Base-by-base conservation (phyloP, 192 early-diverging fungal genomes). In the Powellomyces hirtus region DNA sequence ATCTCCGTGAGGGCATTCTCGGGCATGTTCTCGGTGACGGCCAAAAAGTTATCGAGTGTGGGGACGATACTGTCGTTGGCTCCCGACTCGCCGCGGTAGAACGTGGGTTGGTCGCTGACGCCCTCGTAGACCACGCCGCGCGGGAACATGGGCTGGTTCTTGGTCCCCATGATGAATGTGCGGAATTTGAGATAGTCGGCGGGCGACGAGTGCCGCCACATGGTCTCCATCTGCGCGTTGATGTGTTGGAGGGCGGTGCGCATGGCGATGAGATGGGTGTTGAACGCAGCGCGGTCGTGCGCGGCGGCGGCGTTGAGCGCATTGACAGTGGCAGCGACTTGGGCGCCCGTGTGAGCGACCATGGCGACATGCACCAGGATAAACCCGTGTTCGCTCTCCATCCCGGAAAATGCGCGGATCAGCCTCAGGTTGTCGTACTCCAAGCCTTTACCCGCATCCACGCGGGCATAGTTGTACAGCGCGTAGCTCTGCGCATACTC, bases 131-230 rank as follows among this genome's bases (percentile, higher is more conserved):
- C 73, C n/a, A 96, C 90, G 35, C 94, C 92, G 30, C 89, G 81
- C 65, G 88, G 91, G 81, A 96, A 96, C 91, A 96, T 93, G 49
- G 91, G 85, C 84, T 92, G 90, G 72, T 89, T 88, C 79, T 50
- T 92, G 57, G 86, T 89, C 6, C 92, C 94, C 87, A 90, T 92
- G 58, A 96, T 92, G 75, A 92, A 96, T 0, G 94, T 93, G n/a
- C 92, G 80, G 83, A 94, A 96, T 74, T 90, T 88, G 38, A 87
- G 72, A 55, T 96, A 94, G 62, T 92, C 92, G 2, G 70, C 78
- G 26, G 90, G 81, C 24, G 82, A 62, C 24, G 80, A 84, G n/a
- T 83, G 76, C 52, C 77, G 74, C 86, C 92, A 89, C 84, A 94
- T 94, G 31, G 82, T 84, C 35, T 92, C 87, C 89, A 96, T 86